These are phyloP conservation scores for Corylus heterophylla DNA, from an alignment of 306 rosid genomes.

Conservation along the genomic window DNA sequence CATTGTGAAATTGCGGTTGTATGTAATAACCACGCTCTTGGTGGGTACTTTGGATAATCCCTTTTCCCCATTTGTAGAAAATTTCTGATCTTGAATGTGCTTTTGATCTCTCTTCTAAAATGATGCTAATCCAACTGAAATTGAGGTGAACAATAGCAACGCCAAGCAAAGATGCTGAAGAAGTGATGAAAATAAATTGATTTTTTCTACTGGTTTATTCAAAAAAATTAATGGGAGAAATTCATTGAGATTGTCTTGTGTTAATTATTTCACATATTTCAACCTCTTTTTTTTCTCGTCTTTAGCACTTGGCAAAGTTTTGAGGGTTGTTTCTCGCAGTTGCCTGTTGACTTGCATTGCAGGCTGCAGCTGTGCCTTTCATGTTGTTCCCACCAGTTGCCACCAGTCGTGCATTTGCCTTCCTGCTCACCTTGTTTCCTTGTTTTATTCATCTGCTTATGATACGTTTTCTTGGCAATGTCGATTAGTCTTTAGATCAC, in stretches of 20 bases:
- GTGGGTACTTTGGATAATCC: background rate
- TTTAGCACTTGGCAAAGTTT: background rate
- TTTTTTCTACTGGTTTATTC: too few relatives aligned
- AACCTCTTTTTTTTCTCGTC: background rate
- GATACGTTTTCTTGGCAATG: too few relatives aligned
- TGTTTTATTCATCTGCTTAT: too few relatives aligned
- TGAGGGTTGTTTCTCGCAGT: background rate
- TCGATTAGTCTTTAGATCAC: too few relatives aligned
- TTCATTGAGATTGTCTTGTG: background rate
- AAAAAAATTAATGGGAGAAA: background rate
- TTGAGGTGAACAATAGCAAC: background rate
- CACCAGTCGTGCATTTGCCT: too few relatives aligned
- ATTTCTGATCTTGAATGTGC: background rate
- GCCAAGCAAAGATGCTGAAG: background rate
- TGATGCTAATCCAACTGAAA: background rate
- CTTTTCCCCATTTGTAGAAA: background rate
- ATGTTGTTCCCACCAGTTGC: too few relatives aligned
- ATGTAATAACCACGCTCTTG: slow-evolving; percentile 1
- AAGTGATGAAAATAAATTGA: too few relatives aligned
- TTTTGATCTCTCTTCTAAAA: background rate
- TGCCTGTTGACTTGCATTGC: background rate
- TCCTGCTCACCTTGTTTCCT: too few relatives aligned
- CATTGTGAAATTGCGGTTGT: background rate
- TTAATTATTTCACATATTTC: background rate
- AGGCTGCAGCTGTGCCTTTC: too few relatives aligned